These are phyloP conservation scores for Penicillium canariense DNA, from an alignment of 495 filamentous ascomycete genomes.

Conservation along the genomic window DNA sequence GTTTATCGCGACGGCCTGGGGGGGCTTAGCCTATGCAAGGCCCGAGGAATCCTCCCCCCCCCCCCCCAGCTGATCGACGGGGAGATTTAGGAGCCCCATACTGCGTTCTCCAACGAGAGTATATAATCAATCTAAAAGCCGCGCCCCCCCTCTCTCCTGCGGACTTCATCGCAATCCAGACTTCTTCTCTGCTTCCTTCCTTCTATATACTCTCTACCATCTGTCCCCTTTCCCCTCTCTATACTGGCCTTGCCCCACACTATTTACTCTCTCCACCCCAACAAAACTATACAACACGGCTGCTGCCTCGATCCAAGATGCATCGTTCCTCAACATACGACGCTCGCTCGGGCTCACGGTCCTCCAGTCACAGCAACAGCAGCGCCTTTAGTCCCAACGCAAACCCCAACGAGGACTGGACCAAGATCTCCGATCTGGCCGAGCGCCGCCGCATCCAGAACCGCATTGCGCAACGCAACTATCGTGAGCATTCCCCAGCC, in stretches of 20 bases:
- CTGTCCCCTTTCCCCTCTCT: not conserved
- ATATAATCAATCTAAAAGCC: conserved; percentile 31
- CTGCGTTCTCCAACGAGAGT: conserved; percentile 17
- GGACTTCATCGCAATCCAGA: not conserved
- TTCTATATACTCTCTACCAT: not conserved
- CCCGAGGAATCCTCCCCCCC: conserved; percentile 17
- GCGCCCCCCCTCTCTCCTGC: not conserved
- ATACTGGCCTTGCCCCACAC: not conserved
- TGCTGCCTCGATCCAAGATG: conserved; percentile 23
- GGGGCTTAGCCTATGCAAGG: conserved; percentile 36
- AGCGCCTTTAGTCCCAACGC: conserved; percentile 96
- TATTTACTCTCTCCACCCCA: not conserved
- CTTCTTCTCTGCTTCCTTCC: conserved; percentile 1
- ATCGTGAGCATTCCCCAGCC: conserved; percentile 67
- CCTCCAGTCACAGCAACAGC: conserved; percentile 72
- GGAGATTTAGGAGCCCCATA: conserved; percentile 27
- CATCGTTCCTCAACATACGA: conserved; percentile 40
- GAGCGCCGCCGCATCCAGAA: conserved; percentile 96
- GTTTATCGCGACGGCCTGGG: conserved; percentile 28
- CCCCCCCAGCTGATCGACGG: conserved; percentile 30
- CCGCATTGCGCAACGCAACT: conserved; percentile 95
- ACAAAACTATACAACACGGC: not conserved
- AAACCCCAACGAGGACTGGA: conserved; percentile 98
- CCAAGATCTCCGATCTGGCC: conserved; percentile 96
- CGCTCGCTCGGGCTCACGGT: conserved; percentile 48